Conservation (phyloP, 2,329 filamentous ascomycete species). For the Calycina marina region DNA sequence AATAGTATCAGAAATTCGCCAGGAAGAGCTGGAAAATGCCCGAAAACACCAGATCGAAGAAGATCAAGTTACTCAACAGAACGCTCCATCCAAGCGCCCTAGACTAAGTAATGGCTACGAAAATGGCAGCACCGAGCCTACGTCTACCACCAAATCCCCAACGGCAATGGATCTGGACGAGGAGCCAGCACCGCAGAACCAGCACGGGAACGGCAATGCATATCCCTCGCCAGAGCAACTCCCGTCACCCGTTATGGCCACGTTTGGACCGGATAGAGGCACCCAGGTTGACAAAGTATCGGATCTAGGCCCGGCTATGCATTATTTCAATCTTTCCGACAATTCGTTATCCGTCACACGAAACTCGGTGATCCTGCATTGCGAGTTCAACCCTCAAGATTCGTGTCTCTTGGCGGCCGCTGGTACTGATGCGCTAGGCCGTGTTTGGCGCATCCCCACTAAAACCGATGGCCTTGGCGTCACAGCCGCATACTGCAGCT, state of each 20-base stretch:
- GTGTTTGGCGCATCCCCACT: constrained; percentile 50
- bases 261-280: constrained; percentile 47
- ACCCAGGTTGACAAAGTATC: constrained; percentile 50
- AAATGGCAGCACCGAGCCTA: constrained; percentile 29
- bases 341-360: constrained; percentile 25
- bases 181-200: constrained; percentile 23
- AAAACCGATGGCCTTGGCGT: constrained; percentile 28
- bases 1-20: constrained; percentile 11
- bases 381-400: constrained; percentile 53
- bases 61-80: constrained; percentile 25
- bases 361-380: constrained; percentile 48
- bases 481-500: constrained; percentile 24
- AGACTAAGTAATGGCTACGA: constrained; percentile 49
- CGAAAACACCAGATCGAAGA: constrained; percentile 21
- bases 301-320: constrained; percentile 44
- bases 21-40: constrained; percentile 18
- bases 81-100: constrained; percentile 45
- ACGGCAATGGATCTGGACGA: constrained; percentile 50
- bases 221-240: constrained; percentile 45
- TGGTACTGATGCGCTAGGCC: constrained; percentile 56
- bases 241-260: constrained; percentile 36
- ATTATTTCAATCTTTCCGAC: constrained; percentile 39
- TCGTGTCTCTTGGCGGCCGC: constrained; percentile 51
- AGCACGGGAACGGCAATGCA: constrained; percentile 36
- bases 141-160: constrained; percentile 29